phyloP scores from a whole-genome alignment of 768 basidiomycete genomes.

The Suillus fuscotomentosus region DNA sequence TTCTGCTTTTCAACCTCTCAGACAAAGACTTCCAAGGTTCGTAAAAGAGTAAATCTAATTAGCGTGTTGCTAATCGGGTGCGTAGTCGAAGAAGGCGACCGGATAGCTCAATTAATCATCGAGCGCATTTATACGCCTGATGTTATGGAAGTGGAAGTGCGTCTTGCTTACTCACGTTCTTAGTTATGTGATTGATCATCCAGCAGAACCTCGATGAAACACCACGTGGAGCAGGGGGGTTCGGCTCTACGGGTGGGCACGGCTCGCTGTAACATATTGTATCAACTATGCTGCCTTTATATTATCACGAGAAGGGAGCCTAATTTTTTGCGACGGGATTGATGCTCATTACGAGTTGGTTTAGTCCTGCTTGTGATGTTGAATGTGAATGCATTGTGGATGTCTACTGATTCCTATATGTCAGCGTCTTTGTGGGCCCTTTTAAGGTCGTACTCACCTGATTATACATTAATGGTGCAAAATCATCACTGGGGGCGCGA shows the following conservation, averaged over 20 bases:
- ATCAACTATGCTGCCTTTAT: slow-evolving; percentile 2
- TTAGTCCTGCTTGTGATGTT: background rate
- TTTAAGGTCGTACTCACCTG: background rate
- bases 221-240: slow-evolving; percentile 79
- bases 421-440: background rate
- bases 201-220: slow-evolving; percentile 82
- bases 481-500: background rate
- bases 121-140: slow-evolving; percentile 88
- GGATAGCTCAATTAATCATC: slow-evolving; percentile 93
- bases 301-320: background rate
- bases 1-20: slow-evolving; percentile 89
- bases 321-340: background rate
- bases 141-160: slow-evolving; percentile 80
- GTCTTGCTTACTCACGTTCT: slow-evolving; percentile 25
- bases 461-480: background rate
- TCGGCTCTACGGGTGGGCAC: slow-evolving; percentile 95
- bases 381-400: background rate
- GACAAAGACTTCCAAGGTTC: slow-evolving; percentile 87
- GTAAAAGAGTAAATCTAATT: background rate
- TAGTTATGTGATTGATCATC: slow-evolving; percentile 10
- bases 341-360: background rate
- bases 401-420: background rate
- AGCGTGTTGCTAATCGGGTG: background rate
- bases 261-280: slow-evolving; percentile 38
- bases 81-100: slow-evolving; percentile 87